Base-by-base conservation (phyloP, 2,329 filamentous ascomycete genomes). In the Phialocephala subalpina region DNA sequence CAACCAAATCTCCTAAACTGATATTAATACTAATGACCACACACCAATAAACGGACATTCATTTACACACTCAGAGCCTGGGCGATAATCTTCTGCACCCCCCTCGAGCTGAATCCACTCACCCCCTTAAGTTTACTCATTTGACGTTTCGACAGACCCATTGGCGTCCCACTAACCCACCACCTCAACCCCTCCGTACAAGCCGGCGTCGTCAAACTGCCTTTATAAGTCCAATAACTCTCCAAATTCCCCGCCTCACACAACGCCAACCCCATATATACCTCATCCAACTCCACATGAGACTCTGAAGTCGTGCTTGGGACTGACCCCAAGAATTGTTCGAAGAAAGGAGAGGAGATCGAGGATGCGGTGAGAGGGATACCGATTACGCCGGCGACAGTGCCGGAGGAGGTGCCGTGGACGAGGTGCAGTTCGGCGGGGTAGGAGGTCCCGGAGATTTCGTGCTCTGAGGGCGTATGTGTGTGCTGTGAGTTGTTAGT, bases 171-270 rank as follows among this genome's bases (percentile, higher is more conserved):
- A 52, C 49, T 45, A 53, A 65, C 63, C 58, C 58, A 65, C 63
- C 58, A 65, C 53, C 63, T 58, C 52, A 58, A 29, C 1, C 63
- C 63, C 53, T 65, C 58, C 16, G 62, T 42, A 27, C 62, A 64
- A 38, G 45, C 14, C 20, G 62, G 62, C 9, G 62, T 64, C 5
- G 62, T 64, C 62, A 64, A 60, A 38, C 62, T 64, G 6, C 62
- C 62, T 4, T 40, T 60, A n/a, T 64, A 64, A 2, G 57, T 64
- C 62, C 62, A 64, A 36, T 60, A 64, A 2, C 33, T 56, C 35
- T 55, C 53, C 22, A 64, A 27, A 56, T 64, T 47, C 14, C 49
- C 58, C 4, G 22, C 47, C 16, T 60, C 62, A 14, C n/a, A 56
- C 35, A 64, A 35, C 9, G 38, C 35, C 62, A 53, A 18, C 11